A percentile compares a stretch with the other conserved stretches of the same genome.
Evolutionary conservation across 2,329 filamentous ascomycete species (phyloP).

Genomic region (Neofusicoccum cordaticola): DNA sequence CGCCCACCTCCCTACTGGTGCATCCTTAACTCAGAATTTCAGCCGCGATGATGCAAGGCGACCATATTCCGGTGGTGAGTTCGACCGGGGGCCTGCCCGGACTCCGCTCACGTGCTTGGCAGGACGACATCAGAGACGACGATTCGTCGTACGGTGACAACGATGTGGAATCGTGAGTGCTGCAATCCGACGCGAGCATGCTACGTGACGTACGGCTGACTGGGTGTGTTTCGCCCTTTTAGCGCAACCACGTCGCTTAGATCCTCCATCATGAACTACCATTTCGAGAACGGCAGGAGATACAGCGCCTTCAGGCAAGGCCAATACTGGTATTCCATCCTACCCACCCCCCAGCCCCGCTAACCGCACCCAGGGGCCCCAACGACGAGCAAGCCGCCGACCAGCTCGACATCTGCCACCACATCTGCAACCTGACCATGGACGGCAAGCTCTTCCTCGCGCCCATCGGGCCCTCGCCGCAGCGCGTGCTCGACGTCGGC

Average conservation of each 20-base stretch:
- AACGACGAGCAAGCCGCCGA: slow-evolving; percentile 40
- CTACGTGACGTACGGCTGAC: not conserved
- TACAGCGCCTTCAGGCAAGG: slow-evolving; percentile 37
- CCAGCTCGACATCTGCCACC: slow-evolving; percentile 36
- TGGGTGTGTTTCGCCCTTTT: not conserved
- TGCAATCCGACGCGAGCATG: not conserved
- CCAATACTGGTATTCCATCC: slow-evolving; percentile 23
- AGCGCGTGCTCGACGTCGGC: slow-evolving; percentile 33
- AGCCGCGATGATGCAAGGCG: not conserved
- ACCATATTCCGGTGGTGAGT: not conserved
- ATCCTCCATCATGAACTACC: slow-evolving; percentile 4
- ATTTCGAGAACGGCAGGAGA: slow-evolving; percentile 21
- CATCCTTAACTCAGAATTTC: too few species aligned
- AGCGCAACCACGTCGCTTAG: slow-evolving; percentile 3
- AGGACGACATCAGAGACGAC: not conserved
- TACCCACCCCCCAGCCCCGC: not conserved
- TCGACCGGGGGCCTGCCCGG: too few species aligned
- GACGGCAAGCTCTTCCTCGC: slow-evolving; percentile 35
- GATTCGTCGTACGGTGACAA: not conserved
- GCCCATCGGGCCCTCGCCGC: slow-evolving; percentile 23
- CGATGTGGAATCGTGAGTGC: not conserved
- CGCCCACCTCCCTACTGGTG: too few species aligned
- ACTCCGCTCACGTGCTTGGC: not conserved
- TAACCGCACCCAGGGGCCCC: slow-evolving; percentile 21
- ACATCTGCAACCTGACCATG: slow-evolving; percentile 36